phyloP scores from a whole-genome alignment of 2,329 filamentous ascomycete genomes.

The Arthroderma uncinatum region DNA sequence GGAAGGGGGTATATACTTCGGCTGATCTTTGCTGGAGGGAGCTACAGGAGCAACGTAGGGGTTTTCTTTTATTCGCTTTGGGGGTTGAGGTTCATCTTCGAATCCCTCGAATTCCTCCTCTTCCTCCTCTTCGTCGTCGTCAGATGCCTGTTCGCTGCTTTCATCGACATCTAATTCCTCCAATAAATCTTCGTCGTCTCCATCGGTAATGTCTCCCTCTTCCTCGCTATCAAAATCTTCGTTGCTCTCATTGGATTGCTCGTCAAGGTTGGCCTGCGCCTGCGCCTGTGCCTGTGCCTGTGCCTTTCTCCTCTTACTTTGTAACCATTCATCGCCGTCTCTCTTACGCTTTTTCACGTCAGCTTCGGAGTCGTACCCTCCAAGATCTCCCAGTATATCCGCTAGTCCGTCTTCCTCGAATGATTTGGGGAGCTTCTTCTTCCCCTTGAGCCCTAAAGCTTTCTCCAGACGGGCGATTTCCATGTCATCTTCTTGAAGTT shows the following conservation, averaged over 20 bases:
- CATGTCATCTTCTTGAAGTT: slow-evolving; percentile 68
- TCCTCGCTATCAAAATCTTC: slow-evolving; percentile 26
- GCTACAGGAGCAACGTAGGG: slow-evolving; percentile 67
- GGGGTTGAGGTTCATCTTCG: slow-evolving; percentile 25
- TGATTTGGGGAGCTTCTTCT: slow-evolving; percentile 59
- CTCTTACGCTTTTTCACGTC: slow-evolving; percentile 46
- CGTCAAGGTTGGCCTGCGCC: slow-evolving; percentile 21
- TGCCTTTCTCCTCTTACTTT: slow-evolving; percentile 47
- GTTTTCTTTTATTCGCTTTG: slow-evolving; percentile 54
- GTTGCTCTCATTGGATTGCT: slow-evolving; percentile 25
- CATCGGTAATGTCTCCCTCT: slow-evolving; percentile 20
- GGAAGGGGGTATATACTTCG: slow-evolving; percentile 85
- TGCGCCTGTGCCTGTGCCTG: slow-evolving; percentile 21
- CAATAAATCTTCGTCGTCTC: slow-evolving; percentile 20
- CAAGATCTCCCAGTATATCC: slow-evolving; percentile 61
- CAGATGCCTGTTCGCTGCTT: slow-evolving; percentile 17
- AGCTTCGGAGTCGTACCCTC: slow-evolving; percentile 40
- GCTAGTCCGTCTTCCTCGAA: slow-evolving; percentile 76
- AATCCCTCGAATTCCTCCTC: slow-evolving; percentile 26
- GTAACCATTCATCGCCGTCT: slow-evolving; percentile 53
- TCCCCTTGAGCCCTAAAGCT: slow-evolving; percentile 64
- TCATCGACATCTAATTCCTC: slow-evolving; percentile 20
- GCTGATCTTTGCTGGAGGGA: slow-evolving; percentile 22
- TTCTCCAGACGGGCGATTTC: slow-evolving; percentile 82
- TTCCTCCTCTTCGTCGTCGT: slow-evolving; percentile 31